phyloP scores from a whole-genome alignment of 805 yeast genomes.

The Metschnikowia vanudenii region DNA sequence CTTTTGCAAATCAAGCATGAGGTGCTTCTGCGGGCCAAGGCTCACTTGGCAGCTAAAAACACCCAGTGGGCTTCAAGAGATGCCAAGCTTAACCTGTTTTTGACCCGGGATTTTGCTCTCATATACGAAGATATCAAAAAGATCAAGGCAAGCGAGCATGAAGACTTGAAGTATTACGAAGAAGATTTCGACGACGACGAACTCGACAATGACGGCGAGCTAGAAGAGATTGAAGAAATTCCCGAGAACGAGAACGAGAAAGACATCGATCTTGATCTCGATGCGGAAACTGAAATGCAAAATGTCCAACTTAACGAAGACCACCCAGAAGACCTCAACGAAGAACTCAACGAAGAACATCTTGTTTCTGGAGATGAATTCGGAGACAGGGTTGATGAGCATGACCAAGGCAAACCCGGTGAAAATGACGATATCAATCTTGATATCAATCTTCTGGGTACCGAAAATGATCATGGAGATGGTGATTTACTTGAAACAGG shows the following conservation, averaged over 20 bases:
- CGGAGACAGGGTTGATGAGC: slow-evolving; percentile 10
- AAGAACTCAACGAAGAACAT: slow-evolving; percentile 1
- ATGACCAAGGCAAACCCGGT: not conserved
- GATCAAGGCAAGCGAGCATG: slow-evolving; percentile 29
- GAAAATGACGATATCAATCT: not conserved
- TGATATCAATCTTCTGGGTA: not conserved
- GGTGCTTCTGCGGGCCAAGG: slow-evolving; percentile 30
- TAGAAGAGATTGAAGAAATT: slow-evolving; percentile 5
- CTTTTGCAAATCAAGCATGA: slow-evolving; percentile 36
- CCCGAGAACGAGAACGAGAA: slow-evolving; percentile 13
- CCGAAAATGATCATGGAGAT: too few relatives aligned
- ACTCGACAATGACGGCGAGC: slow-evolving; percentile 14
- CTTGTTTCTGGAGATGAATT: slow-evolving; percentile 7
- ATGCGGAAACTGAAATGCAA: slow-evolving; percentile 1
- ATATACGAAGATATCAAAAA: slow-evolving; percentile 30
- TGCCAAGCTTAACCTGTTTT: slow-evolving; percentile 28
- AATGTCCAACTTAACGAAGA: slow-evolving; percentile 13
- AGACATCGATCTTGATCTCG: too few relatives aligned
- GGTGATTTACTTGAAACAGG: too few relatives aligned
- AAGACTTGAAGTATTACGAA: slow-evolving; percentile 25
- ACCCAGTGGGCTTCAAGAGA: slow-evolving; percentile 38
- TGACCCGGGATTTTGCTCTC: slow-evolving; percentile 26
- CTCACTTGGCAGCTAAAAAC: slow-evolving; percentile 30
- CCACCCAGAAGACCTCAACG: too few relatives aligned
- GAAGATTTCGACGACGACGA: slow-evolving; percentile 24